phyloP scores from a whole-genome alignment of 2,329 filamentous ascomycete genomes.

The Sarocladium kiliense region DNA sequence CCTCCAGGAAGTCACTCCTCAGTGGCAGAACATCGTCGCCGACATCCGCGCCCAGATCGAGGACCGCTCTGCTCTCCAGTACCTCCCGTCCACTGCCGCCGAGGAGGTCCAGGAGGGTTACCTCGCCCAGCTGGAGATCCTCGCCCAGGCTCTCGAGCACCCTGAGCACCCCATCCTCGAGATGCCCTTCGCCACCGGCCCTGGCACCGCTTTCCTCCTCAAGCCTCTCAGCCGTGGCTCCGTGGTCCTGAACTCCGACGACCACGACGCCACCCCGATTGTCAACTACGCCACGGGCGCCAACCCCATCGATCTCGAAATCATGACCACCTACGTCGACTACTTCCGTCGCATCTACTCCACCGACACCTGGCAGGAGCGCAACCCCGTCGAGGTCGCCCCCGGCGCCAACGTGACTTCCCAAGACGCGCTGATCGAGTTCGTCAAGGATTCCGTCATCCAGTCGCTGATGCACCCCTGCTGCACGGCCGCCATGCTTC shows the following conservation, averaged over 20 bases:
- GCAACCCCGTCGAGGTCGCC: slow-evolving; percentile 21
- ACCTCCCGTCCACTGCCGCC: slow-evolving; percentile 15
- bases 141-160: slow-evolving; percentile 22
- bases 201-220: slow-evolving; percentile 19
- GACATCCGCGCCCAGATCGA: slow-evolving; percentile 19
- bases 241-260: slow-evolving; percentile 19
- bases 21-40: slow-evolving; percentile 18
- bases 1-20: slow-evolving; percentile 18
- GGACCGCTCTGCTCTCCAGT: slow-evolving; percentile 15
- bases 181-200: slow-evolving; percentile 21
- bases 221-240: slow-evolving; percentile 31
- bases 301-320: slow-evolving; percentile 30
- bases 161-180: slow-evolving; percentile 24
- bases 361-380: slow-evolving; percentile 21
- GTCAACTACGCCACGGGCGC: slow-evolving; percentile 28
- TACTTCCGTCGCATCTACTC: slow-evolving; percentile 23
- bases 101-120: slow-evolving; percentile 20
- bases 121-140: slow-evolving; percentile 19
- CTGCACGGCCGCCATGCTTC: slow-evolving; percentile 40
- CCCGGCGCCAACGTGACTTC: slow-evolving; percentile 21
- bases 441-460: slow-evolving; percentile 22
- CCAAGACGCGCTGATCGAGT: slow-evolving; percentile 15
- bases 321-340: slow-evolving; percentile 25
- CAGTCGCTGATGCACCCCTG: slow-evolving; percentile 35
- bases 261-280: slow-evolving; percentile 21